These are phyloP conservation scores for Kuraishia ogatae DNA, from an alignment of 805 yeast genomes.

Conservation along the genomic window DNA sequence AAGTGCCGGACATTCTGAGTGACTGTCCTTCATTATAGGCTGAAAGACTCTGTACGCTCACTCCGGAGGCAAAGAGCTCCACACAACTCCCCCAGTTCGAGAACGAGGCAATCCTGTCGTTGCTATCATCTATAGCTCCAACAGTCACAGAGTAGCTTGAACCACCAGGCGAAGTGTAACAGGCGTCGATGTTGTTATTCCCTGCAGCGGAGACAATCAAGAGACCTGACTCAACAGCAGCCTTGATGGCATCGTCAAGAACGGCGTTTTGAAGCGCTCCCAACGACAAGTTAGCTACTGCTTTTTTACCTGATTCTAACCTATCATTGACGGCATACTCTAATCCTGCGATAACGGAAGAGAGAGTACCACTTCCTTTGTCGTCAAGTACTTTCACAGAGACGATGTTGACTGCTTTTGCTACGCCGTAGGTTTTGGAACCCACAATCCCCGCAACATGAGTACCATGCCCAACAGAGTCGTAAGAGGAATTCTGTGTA, in stretches of 20 bases:
- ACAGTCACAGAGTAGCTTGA: constrained; percentile 66
- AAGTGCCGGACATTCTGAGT: constrained; percentile 55
- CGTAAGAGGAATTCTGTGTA: constrained; percentile 47
- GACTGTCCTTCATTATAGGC: constrained; percentile 14
- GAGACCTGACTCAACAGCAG: constrained; percentile 66
- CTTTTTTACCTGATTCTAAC: constrained; percentile 24
- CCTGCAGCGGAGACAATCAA: constrained; percentile 83
- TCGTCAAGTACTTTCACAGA: constrained; percentile 70
- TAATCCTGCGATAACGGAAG: constrained; percentile 56
- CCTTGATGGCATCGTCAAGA: constrained; percentile 67
- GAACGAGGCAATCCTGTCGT: constrained; percentile 64
- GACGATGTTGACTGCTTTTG: constrained; percentile 55
- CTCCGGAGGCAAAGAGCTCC: constrained; percentile 80
- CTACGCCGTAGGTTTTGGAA: constrained; percentile 73
- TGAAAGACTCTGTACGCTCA: constrained; percentile 42
- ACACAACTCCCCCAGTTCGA: constrained; percentile 95
- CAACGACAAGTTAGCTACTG: constrained; percentile 73
- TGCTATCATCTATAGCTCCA: constrained; percentile 78
- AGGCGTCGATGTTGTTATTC: constrained; percentile 69
- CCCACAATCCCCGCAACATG: constrained; percentile 90
- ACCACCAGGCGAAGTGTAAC: constrained; percentile 81
- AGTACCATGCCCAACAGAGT: constrained; percentile 83
- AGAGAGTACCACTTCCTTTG: constrained; percentile 62
- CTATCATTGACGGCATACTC: constrained; percentile 62
- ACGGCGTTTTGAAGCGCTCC: constrained; percentile 66